Evolutionary conservation across 306 rosid species (phyloP), one percentile per base, ranked within the genome.

Genomic region (Cicer chorassanicum): DNA sequence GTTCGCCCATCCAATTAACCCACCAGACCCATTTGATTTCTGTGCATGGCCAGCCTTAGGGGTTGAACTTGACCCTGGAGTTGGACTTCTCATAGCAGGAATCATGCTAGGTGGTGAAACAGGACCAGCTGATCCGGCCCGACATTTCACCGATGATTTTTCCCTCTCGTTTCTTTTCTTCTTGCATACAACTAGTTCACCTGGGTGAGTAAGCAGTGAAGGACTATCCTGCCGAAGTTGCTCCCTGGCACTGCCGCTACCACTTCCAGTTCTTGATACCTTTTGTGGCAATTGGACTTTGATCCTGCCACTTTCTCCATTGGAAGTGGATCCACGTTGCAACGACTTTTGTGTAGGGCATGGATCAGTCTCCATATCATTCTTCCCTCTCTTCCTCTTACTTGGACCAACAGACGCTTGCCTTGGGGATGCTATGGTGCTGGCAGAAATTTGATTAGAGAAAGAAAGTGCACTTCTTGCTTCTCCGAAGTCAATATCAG

Each of bases 161-260:
- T 91, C 98, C 79, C 98, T 75, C 72, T 87, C 96, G 71, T 94
- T 94, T 77, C 98, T 90, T 81, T 85, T 94, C 88, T 91, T 94
- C 88, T 90, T 94, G 90, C 98, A 94, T 63, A 94, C 89, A 60
- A 94, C 98, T 49, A 94, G 88, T 44, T 91, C 91, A 54, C 98
- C 96, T 6, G 98, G 98, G 87, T 94, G 98, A 67, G 92, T 64
- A 38, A 71, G 93, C 76, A 81, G 45, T 5, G 89, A 76, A 76
- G 91, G 79, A 9, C 54, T 57, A 62, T 85, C 91, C 80, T 62
- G 90, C 73, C 78, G 92, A 83, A n/a, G 72, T 78, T 88, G 96
- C 80, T 91, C 97, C 29, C 90, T 82, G 59, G 85, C 68, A 73
- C 86, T 82, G 42, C 88, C 72, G n/a, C 84, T 76, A 24, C 87